Base-by-base conservation (phyloP, 2,329 filamentous ascomycete species). In the Pezicula carpinea region DNA sequence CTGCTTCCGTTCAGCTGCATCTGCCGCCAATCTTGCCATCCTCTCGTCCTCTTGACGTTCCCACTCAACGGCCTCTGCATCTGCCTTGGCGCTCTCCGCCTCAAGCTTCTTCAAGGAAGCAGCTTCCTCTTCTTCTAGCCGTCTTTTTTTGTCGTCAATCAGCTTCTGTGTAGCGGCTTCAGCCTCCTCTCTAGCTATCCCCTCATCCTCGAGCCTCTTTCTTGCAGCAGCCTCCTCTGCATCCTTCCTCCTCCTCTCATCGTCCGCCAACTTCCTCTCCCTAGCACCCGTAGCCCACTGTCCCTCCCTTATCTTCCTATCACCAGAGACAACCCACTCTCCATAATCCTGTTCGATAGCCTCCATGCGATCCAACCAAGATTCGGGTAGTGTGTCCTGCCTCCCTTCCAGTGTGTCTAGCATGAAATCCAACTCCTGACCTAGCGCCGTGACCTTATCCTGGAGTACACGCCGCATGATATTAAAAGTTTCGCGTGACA, bases 341-440 rank as follows among this genome's bases (percentile, higher is more conserved):
- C 82, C 80, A 65, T 92, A 96, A 23, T 83, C 79, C 10, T 76
- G 72, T 64, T 99, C 93, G 4, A 95, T 72, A 0, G 70, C 68
- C 64, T 97, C 93, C 69, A 97, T 85, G 4, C 83, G 78, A 58
- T 95, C 89, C 47, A 97, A 80, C 93, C 92, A 99, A 22, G 72
- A 65, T 34, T 95, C 87, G 0, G 93, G 93, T 8, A 99, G 71
- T 0, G 86, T 89, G 59, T 99, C 93, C 36, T 85, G 76, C 46
- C 83, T 76, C 2, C 89, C 91, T 65, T 97, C 93, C 2, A 97
- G 74, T 26, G 80, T 77, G 66, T 99, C 91, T 13, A 99, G 76
- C 78, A 96, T 89, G 43, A 76, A 80, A 64, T 99, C 93, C 51
- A 97, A 74, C 33, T 82, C 77, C 40, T 77, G 77, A 0, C 89